Evolutionary conservation across 257 asterid species (phyloP), one percentile per base, ranked within the genome.

Genomic region (Solanum ahanhuiri): DNA sequence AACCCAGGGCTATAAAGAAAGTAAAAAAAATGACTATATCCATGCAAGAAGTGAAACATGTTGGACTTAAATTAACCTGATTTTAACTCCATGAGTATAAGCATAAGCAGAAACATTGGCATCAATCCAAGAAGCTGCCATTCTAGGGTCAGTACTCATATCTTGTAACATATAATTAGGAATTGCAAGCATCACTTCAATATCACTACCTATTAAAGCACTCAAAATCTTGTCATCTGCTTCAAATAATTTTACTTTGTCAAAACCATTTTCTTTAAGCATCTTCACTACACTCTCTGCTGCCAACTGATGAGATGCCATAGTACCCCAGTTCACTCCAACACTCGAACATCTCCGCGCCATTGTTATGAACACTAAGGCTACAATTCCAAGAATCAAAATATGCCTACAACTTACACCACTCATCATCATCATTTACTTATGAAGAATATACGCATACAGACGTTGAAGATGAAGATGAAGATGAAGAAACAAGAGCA

Each of bases 271-370:
- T 34, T 91, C 95, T 86, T 88, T 91, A 64, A 96, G 85, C 98
- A 93, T 94, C 43, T 91, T 87, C 11, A 94, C 98, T 7, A 96
- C 98, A 67, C 81, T 93, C 84, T 72, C 58, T 1, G 98, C 90
- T 6, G 95, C 88, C 69, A 95, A 71, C 45, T 84, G 93, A 83
- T 94, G 98, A 1, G 95, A 88, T 3, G 98, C 91, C 94, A 94
- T 92, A 4, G 99, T 96, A 10, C 99, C 99, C 98, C 99, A 96
- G 75, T 96, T 96, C 86, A 96, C 96, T 64, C 99, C 98, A 34
- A 94, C 88, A 34, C 94, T 86, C 48, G 31, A 88, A 34, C 92
- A 70, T 48, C 28, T 60, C 4, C 63, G 82, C 35, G 66, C 30
- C 88, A 54, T 75, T 1, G 31, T 60, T 33, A 87, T 67, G 31